Evolutionary conservation across 371 early-diverging fungal species (phyloP).

Genomic region (Batrachochytrium dendrobatidis): DNA sequence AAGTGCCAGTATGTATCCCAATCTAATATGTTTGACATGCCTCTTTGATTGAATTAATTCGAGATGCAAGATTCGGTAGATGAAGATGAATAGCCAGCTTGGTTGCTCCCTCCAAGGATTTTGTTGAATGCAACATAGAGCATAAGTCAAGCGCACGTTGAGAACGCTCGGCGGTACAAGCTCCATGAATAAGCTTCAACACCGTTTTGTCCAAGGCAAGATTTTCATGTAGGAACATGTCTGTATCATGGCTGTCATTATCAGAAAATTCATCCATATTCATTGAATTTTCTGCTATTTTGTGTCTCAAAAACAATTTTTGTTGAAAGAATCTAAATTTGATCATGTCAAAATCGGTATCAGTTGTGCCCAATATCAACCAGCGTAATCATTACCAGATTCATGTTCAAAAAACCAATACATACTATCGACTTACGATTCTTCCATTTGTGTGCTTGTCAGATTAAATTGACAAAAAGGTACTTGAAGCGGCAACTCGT

Average conservation of each 20-base stretch:
- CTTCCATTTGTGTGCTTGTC: background rate
- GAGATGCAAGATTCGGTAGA: constrained; percentile 62
- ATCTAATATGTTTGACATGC: too few relatives aligned
- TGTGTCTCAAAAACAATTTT: too few relatives aligned
- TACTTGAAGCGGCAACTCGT: constrained; percentile 62
- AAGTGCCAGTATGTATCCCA: constrained; percentile 2
- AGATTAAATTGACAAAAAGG: constrained; percentile 50
- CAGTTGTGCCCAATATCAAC: too few relatives aligned
- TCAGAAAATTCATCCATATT: too few relatives aligned
- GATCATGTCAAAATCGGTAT: too few relatives aligned
- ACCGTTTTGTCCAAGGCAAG: constrained; percentile 67
- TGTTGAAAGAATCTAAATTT: too few relatives aligned
- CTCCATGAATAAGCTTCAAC: constrained; percentile 55
- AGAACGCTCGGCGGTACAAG: constrained; percentile 62
- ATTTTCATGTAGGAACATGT: too few relatives aligned
- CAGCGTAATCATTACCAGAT: too few relatives aligned
- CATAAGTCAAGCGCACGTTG: constrained; percentile 74
- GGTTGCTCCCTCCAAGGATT: constrained; percentile 70
- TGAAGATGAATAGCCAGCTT: constrained; percentile 66
- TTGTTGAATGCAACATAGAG: constrained; percentile 42
- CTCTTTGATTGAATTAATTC: constrained; percentile 69
- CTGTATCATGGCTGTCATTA: too few relatives aligned
- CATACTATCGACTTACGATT: background rate
- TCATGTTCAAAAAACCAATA: too few relatives aligned
- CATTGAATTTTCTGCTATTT: too few relatives aligned